Conservation (phyloP, 2,329 filamentous ascomycete genomes). For the Helminthosporium solani region DNA sequence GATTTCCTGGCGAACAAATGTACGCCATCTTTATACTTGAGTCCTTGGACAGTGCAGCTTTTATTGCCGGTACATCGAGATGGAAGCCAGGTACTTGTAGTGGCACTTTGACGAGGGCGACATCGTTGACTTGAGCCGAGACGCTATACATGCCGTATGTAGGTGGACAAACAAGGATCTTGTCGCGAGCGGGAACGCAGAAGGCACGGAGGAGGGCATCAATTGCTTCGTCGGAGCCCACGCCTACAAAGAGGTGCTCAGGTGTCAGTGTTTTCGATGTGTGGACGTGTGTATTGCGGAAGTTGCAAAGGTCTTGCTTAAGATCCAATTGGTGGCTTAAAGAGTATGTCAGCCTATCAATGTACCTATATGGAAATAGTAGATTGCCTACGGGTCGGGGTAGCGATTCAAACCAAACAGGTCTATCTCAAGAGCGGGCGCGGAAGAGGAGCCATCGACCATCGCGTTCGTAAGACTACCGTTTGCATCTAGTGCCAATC, state of each 20-base stretch:
- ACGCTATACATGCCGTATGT: conserved; percentile 99
- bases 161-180: conserved; percentile 90
- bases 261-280: conserved; percentile 71
- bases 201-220: conserved; percentile 92
- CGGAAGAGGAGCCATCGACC: conserved; percentile 41
- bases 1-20: conserved; percentile 93
- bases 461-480: conserved; percentile 50
- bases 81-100: conserved; percentile 72
- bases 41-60: conserved; percentile 62
- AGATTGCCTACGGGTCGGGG: conserved; percentile 69
- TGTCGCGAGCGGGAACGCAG: conserved; percentile 82
- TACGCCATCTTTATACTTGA: conserved; percentile 81
- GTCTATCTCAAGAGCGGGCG: conserved; percentile 63
- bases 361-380: neutral
- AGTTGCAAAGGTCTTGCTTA: conserved; percentile 80
- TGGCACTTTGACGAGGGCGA: conserved; percentile 82
- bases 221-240: conserved; percentile 95
- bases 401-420: conserved; percentile 86
- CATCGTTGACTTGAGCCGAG: conserved; percentile 90
- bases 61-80: conserved; percentile 69
- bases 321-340: conserved; percentile 72
- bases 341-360: neutral
- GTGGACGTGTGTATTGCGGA: conserved; percentile 84
- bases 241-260: conserved; percentile 88
- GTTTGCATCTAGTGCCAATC: conserved; percentile 57